Evolutionary conservation across 345 rosid genomes (phyloP).

Genomic region (Kandelia obovata): DNA sequence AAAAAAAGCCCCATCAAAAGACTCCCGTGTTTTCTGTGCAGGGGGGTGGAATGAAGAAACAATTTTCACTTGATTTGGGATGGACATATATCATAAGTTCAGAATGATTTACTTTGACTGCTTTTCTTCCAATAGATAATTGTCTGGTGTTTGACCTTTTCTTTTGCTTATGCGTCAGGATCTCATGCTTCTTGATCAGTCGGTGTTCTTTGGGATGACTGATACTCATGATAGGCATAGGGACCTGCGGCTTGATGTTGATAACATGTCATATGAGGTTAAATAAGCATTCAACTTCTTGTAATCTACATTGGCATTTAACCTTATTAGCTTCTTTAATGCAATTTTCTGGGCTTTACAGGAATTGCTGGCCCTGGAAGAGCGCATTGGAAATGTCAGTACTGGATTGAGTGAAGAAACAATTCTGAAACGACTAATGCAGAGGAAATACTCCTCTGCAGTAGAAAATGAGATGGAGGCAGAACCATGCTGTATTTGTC

Average conservation of each 20-base stretch:
- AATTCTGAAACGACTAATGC: slow-evolving; percentile 44
- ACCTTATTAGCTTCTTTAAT: neutral
- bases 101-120: no score
- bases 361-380: slow-evolving; percentile 88
- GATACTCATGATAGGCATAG: slow-evolving; percentile 74
- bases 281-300: slow-evolving; percentile 1
- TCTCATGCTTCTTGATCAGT: slow-evolving; percentile 75
- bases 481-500: slow-evolving; percentile 89
- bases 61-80: no score
- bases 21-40: no score
- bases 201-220: slow-evolving; percentile 55
- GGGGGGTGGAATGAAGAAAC: no score
- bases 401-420: slow-evolving; percentile 82
- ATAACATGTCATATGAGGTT: slow-evolving; percentile 98
- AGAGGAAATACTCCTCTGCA: slow-evolving; percentile 32
- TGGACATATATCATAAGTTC: no score
- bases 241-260: slow-evolving; percentile 96
- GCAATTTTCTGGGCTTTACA: slow-evolving; percentile 24
- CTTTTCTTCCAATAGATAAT: no score
- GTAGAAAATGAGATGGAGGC: slow-evolving; percentile 34
- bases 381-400: slow-evolving; percentile 83
- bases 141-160: slow-evolving; percentile 1
- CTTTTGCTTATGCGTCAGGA: slow-evolving; percentile 46
- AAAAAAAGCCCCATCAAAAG: no score
- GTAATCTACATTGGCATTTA: neutral